These are phyloP conservation scores for Septoria linicola DNA, from an alignment of 2,329 filamentous ascomycete genomes.

Conservation along the genomic window DNA sequence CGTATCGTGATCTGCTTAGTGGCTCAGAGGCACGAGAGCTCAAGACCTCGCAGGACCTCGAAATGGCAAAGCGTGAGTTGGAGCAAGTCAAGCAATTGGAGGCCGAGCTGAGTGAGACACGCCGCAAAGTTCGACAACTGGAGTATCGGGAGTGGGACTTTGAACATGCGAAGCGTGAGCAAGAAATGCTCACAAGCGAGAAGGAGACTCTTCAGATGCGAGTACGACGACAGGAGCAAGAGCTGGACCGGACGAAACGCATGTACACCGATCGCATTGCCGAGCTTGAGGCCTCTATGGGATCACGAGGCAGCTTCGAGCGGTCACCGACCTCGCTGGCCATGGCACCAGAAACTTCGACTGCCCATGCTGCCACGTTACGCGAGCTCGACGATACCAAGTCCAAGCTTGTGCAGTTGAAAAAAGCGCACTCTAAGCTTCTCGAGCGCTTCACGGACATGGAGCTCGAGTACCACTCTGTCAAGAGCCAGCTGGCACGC, in stretches of 20 bases:
- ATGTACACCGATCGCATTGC: conserved; percentile 51
- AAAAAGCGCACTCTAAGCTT: conserved; percentile 54
- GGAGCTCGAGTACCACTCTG: conserved; percentile 36
- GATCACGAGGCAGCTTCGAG: conserved; percentile 13
- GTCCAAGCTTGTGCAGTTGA: conserved; percentile 50
- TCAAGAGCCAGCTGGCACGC: conserved; percentile 31
- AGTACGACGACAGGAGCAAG: conserved; percentile 53
- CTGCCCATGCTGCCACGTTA: conserved; percentile 11
- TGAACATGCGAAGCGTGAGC: conserved; percentile 57
- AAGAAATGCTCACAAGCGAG: conserved; percentile 58
- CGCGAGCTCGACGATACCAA: conserved; percentile 48
- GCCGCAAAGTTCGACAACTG: conserved; percentile 60
- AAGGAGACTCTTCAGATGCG: conserved; percentile 60
- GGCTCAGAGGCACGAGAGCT: conserved; percentile 68
- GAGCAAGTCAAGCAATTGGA: conserved; percentile 62
- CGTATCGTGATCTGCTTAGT: conserved; percentile 62
- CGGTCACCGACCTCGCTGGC: conserved; percentile 9
- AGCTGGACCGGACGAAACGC: conserved; percentile 49
- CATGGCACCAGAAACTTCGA: conserved; percentile 1
- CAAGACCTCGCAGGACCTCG: conserved; percentile 61
- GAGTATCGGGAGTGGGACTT: conserved; percentile 64
- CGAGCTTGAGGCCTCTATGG: conserved; percentile 44
- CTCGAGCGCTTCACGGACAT: conserved; percentile 53
- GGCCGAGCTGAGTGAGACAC: conserved; percentile 59
- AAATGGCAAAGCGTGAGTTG: conserved; percentile 61